Percentiles rank a stretch among this genome's conserved stretches.
Conservation (phyloP, 345 rosid genomes). For the Brassica nigra region DNA sequence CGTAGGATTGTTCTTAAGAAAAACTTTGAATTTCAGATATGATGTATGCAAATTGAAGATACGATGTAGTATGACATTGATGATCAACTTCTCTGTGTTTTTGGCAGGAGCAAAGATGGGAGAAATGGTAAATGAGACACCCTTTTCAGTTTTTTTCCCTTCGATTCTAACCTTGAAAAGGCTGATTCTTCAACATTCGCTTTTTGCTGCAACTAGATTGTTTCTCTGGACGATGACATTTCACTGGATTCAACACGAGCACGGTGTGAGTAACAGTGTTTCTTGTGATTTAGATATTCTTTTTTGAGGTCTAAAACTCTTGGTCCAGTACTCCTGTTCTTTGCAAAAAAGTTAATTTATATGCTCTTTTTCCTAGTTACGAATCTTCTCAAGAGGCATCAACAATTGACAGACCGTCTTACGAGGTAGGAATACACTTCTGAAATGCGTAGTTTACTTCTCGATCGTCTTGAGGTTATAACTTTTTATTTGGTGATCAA, state of each 20-base stretch:
- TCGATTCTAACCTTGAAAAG: neutral
- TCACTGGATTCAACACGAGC: constrained; percentile 76
- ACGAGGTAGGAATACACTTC: constrained; percentile 54
- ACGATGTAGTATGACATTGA: constrained; percentile 22
- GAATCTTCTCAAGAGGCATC: constrained; percentile 81
- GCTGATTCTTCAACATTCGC: neutral
- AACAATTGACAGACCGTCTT: constrained; percentile 74
- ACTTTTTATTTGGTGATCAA: constrained; percentile 17
- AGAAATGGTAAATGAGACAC: constrained; percentile 48
- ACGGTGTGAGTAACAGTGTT: constrained; percentile 52
- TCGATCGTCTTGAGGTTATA: neutral
- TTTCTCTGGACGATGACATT: constrained; percentile 61
- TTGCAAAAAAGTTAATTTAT: constrained; percentile 17
- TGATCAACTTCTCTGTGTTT: constrained; percentile 4
- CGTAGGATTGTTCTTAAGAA: neutral
- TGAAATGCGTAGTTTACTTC: neutral
- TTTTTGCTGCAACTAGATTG: constrained; percentile 48
- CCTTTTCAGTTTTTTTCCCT: neutral
- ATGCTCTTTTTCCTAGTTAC: constrained; percentile 56
- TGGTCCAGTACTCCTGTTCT: constrained; percentile 3
- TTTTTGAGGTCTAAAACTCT: neutral
- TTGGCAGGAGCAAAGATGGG: constrained; percentile 41
- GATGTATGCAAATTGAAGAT: neutral
- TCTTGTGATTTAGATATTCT: neutral
- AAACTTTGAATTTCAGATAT: neutral